Conservation (phyloP, 495 filamentous ascomycete genomes). For the Penicillium roqueforti region DNA sequence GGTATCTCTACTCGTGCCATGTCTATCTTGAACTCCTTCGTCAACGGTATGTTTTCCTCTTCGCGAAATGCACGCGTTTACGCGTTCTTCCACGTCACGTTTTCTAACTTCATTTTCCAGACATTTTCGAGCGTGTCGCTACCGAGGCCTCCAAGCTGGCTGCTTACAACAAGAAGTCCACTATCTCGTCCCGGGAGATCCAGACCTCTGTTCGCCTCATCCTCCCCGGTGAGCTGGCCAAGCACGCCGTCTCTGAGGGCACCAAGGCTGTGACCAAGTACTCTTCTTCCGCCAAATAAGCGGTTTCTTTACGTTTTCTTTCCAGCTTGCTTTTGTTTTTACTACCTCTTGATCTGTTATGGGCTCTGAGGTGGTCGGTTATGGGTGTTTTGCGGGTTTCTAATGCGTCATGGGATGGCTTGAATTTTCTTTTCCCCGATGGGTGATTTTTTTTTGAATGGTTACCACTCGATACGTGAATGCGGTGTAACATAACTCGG, state of each 20-base stretch:
- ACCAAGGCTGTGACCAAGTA: slow-evolving; percentile 99
- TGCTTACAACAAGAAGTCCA: slow-evolving; percentile 99
- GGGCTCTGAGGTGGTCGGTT: slow-evolving; percentile 58
- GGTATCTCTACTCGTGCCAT: slow-evolving; percentile 99
- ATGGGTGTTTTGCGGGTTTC: slow-evolving; percentile 66
- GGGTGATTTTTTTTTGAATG: slow-evolving; percentile 63
- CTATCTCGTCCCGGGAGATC: slow-evolving; percentile 98
- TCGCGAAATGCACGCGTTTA: background rate
- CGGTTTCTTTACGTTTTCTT: slow-evolving; percentile 43
- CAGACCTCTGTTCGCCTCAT: slow-evolving; percentile 98
- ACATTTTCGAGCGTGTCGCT: slow-evolving; percentile 99
- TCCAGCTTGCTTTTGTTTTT: slow-evolving; percentile 46
- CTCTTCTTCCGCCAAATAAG: slow-evolving; percentile 98
- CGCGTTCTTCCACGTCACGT: background rate
- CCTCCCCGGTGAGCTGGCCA: slow-evolving; percentile 95
- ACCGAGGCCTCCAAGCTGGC: slow-evolving; percentile 98
- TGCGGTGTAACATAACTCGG: slow-evolving; percentile 74
- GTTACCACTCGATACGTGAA: slow-evolving; percentile 63
- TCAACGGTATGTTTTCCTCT: slow-evolving; percentile 78
- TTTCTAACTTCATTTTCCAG: slow-evolving; percentile 43
- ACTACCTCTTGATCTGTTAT: slow-evolving; percentile 55
- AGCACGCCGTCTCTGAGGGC: slow-evolving; percentile 98
- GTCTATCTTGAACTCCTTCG: slow-evolving; percentile 99
- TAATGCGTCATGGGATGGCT: slow-evolving; percentile 91
- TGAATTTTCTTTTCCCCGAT: slow-evolving; percentile 54